Evolutionary conservation across 2,329 filamentous ascomycete genomes (phyloP).

Genomic region (Penicillium nordicum): DNA sequence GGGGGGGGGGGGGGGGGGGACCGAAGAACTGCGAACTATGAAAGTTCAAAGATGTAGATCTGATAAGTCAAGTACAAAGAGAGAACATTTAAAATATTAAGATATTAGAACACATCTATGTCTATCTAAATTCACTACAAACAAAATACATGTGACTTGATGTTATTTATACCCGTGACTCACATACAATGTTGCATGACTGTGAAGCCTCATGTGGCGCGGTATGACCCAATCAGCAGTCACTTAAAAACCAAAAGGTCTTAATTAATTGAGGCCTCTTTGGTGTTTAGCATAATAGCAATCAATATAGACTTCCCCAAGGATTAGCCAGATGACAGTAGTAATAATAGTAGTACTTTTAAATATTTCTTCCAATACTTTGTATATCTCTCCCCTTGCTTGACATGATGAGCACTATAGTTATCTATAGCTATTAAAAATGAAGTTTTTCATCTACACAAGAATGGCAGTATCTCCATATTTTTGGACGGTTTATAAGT

Average conservation of each 20-base stretch:
- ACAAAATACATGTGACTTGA: neutral
- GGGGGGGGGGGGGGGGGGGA: constrained; percentile 19
- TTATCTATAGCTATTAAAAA: too few relatives aligned
- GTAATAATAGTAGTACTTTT: too few relatives aligned
- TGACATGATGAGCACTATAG: too few relatives aligned
- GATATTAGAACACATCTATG: too few relatives aligned
- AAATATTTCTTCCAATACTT: too few relatives aligned
- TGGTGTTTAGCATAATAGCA: too few relatives aligned
- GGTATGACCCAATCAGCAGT: constrained; percentile 1
- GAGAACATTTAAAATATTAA: neutral
- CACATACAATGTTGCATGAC: neutral
- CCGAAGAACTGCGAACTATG: constrained; percentile 1
- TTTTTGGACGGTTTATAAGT: too few relatives aligned
- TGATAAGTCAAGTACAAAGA: neutral
- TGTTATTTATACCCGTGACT: constrained; percentile 1
- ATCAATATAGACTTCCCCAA: neutral
- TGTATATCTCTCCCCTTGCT: too few relatives aligned
- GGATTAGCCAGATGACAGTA: too few relatives aligned
- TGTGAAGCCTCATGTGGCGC: constrained; percentile 8
- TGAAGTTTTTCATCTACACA: too few relatives aligned
- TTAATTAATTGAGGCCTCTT: neutral
- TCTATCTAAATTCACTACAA: too few relatives aligned
- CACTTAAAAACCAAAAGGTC: neutral
- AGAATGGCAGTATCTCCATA: too few relatives aligned
- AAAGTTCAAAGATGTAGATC: neutral